These are phyloP conservation scores for Monosporascus sp. DNA, from an alignment of 2,329 filamentous ascomycete genomes.

Conservation along the genomic window DNA sequence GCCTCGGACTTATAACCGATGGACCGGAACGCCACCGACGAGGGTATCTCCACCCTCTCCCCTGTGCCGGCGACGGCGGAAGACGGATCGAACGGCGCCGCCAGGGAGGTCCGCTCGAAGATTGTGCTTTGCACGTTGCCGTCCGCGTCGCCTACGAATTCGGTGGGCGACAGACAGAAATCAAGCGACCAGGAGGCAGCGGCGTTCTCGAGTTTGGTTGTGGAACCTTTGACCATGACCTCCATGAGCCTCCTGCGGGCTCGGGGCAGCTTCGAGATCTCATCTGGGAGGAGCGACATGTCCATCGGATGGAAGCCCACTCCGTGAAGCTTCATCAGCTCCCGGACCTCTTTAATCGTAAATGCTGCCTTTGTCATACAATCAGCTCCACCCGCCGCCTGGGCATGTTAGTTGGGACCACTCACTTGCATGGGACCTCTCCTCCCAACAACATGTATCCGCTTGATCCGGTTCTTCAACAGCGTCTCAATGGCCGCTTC, in stretches of 20 bases:
- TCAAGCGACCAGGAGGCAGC: conserved; percentile 76
- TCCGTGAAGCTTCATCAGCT: conserved; percentile 70
- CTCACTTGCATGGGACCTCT: conserved; percentile 80
- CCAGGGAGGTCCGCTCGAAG: conserved; percentile 59
- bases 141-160: conserved; percentile 51
- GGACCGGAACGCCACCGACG: conserved; percentile 79
- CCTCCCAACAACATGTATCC: conserved; percentile 82
- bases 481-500: conserved; percentile 74
- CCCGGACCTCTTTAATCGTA: conserved; percentile 89
- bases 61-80: conserved; percentile 45
- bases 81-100: conserved; percentile 47
- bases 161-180: conserved; percentile 73
- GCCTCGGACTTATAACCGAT: conserved; percentile 86
- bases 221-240: conserved; percentile 70
- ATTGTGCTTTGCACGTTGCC: conserved; percentile 56
- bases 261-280: conserved; percentile 66
- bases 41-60: conserved; percentile 48
- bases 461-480: conserved; percentile 65
- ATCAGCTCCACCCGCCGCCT: not conserved
- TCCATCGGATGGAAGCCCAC: conserved; percentile 70
- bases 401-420: not conserved
- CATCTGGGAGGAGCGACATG: conserved; percentile 57
- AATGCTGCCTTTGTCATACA: conserved; percentile 65
- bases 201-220: conserved; percentile 39
- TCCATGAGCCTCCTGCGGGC: conserved; percentile 74